phyloP scores from a whole-genome alignment of 139 green algal species.

The Tetradesmus lagerheimii region DNA sequence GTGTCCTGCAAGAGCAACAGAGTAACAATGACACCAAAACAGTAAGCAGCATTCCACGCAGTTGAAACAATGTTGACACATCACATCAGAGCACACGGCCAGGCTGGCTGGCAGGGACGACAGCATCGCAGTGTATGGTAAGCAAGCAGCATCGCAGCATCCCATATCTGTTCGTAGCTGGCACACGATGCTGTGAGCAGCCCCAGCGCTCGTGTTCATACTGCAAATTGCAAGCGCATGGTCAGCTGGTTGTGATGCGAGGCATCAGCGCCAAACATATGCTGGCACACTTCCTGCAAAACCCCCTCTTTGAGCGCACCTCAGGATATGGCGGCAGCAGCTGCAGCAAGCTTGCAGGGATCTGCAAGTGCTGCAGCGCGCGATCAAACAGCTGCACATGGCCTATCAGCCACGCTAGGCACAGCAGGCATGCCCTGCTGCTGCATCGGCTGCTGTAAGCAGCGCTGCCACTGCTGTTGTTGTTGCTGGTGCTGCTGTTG shows the following conservation, averaged over 20 bases:
- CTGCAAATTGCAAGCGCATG: too few relatives aligned
- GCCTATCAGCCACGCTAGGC: constrained; percentile 11
- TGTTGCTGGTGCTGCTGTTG: background rate
- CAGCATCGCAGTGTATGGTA: too few relatives aligned
- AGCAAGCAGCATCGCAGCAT: background rate
- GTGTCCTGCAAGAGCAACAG: constrained; percentile 5
- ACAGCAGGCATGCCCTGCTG: constrained; percentile 28
- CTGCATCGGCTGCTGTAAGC: background rate
- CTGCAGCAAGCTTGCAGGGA: constrained; percentile 6
- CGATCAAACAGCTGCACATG: constrained; percentile 29
- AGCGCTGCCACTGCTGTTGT: background rate
- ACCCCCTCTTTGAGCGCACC: background rate
- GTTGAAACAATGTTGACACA: background rate
- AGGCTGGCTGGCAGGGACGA: too few relatives aligned
- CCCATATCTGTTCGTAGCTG: background rate
- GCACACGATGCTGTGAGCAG: too few relatives aligned
- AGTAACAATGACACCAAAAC: background rate
- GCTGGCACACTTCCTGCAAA: background rate
- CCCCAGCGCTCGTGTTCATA: too few relatives aligned
- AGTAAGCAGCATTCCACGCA: background rate
- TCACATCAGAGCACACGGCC: too few relatives aligned
- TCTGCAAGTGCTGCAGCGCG: constrained; percentile 35
- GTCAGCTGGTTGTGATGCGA: too few relatives aligned
- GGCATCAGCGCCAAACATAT: too few relatives aligned
- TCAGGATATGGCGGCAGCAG: constrained; percentile 27